Base-by-base conservation (phyloP, 441 rosid species). In the Arabidopsis lyrata region DNA sequence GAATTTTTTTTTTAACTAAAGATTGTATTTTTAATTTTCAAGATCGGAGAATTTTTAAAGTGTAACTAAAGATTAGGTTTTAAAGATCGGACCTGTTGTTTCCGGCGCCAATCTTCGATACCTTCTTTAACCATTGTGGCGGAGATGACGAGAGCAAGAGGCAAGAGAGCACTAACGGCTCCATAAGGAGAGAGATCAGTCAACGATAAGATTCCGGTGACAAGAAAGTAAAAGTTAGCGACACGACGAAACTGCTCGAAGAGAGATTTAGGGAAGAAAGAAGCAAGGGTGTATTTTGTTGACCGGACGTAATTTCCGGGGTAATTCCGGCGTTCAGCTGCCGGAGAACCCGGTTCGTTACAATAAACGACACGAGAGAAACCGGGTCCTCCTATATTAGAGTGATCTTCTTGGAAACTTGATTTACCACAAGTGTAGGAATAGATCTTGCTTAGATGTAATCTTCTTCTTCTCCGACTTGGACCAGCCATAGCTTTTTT, bases 201-300 rank as follows among this genome's bases (percentile, higher is more conserved):
- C 83, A 92, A 86, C 10, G 99, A 85, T 76, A 96, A 77, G 60
- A 93, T 68, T n/a, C 90, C 97, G 80, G 94, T 86, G 32, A 93
- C 52, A 63, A 96, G 84, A 82, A 96, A 96, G 73, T 86, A 96
- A 54, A 91, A 56, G 69, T 96, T 96, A 49, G 99, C 99, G 18
- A 87, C 99, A 67, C 99, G 84, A 81, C 97, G 86, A 72, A 96
- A 93, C 64, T 96, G 99, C 82, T 96, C 99, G 60, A 93, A 96
- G 68, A 96, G 68, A 1, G 99, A 84, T 77, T 87, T 93, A 0
- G 99, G 99, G 16, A 96, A 56, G 78, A 96, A 93, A 0, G 98
- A 84, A 22, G 90, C 87, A 0, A 85, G 76, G 0, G 93, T 91
- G 65, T 93, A 95, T 85, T 96, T 96, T 0, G 98, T 90, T 68